These are phyloP conservation scores for Orbilia brochopaga DNA, from an alignment of 2,329 filamentous ascomycete genomes.

Conservation along the genomic window DNA sequence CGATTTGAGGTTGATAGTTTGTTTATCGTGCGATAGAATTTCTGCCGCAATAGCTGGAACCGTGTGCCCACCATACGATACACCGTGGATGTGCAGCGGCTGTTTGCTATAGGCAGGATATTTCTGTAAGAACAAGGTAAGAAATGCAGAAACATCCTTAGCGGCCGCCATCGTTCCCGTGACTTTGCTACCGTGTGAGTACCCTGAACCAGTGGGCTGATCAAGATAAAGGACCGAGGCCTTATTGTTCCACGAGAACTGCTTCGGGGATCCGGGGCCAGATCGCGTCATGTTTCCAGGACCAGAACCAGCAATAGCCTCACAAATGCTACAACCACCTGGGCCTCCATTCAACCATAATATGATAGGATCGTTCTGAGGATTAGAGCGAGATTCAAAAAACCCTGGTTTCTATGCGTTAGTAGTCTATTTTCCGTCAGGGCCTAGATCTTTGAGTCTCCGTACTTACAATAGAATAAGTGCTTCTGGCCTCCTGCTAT, in stretches of 20 bases:
- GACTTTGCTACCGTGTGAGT: not conserved
- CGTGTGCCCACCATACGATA: slow-evolving; percentile 7
- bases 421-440: not conserved
- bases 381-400: slow-evolving; percentile 6
- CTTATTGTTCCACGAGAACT: slow-evolving; percentile 10
- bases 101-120: not conserved
- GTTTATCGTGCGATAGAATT: not conserved
- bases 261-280: not conserved
- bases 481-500: not conserved
- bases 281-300: not conserved
- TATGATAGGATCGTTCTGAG: slow-evolving; percentile 2
- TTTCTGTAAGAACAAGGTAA: not conserved
- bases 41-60: slow-evolving; percentile 1
- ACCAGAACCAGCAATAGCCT: not conserved
- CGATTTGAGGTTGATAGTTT: not conserved
- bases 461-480: slow-evolving; percentile 3
- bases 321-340: not conserved
- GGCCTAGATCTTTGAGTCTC: not conserved
- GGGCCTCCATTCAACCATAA: slow-evolving; percentile 4
- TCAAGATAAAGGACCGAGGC: slow-evolving; percentile 3
- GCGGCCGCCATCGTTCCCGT: not conserved
- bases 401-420: not conserved
- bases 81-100: not conserved
- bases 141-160: not conserved
- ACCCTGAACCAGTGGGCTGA: not conserved